These are phyloP conservation scores for Penicillium sp. DNA, from an alignment of 2,329 filamentous ascomycete species.

Conservation along the genomic window DNA sequence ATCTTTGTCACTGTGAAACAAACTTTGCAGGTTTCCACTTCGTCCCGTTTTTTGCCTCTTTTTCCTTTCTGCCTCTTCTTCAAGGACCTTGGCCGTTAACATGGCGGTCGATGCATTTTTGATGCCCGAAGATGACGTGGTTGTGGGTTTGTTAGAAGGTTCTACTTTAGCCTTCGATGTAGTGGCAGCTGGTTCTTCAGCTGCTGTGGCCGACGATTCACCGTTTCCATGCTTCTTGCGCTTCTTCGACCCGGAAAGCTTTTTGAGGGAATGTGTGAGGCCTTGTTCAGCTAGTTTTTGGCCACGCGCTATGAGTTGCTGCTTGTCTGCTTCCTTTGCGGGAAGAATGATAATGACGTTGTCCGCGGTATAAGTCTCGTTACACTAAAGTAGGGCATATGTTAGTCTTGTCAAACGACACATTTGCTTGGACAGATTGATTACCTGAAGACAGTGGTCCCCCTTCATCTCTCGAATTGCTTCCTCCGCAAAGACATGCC, in stretches of 20 bases:
- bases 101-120: constrained; percentile 85
- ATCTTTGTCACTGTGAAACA: constrained; percentile 45
- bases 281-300: constrained; percentile 67
- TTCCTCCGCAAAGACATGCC: constrained; percentile 86
- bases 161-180: constrained; percentile 21
- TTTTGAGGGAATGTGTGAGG: constrained; percentile 84
- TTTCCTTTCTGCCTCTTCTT: constrained; percentile 78
- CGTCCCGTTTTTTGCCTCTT: constrained; percentile 63
- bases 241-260: constrained; percentile 63
- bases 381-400: constrained; percentile 57
- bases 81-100: constrained; percentile 78
- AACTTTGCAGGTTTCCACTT: constrained; percentile 53
- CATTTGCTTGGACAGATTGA: constrained; percentile 12
- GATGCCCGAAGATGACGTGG: constrained; percentile 55
- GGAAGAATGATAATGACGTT: constrained; percentile 84
- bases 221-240: constrained; percentile 65
- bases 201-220: constrained; percentile 18
- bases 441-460: constrained; percentile 57
- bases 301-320: constrained; percentile 61
- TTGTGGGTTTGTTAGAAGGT: constrained; percentile 22
- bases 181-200: neutral
- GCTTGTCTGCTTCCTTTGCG: constrained; percentile 64
- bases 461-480: constrained; percentile 75
- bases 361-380: constrained; percentile 64
- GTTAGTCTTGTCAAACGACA: constrained; percentile 2